Base-by-base conservation (phyloP, 2,329 filamentous ascomycete species). In the Xylaria polymorpha region DNA sequence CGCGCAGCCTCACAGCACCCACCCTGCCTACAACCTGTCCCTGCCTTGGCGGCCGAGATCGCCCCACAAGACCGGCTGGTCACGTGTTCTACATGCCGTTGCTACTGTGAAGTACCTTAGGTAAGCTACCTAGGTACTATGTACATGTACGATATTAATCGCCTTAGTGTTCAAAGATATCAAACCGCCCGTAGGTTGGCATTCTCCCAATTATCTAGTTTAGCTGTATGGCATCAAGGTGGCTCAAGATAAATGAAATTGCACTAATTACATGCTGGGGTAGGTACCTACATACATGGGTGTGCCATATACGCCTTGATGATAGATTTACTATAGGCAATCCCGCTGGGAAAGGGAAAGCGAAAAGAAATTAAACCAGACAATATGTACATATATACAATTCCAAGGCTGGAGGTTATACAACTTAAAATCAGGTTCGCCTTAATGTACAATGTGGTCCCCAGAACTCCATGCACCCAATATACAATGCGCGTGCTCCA, bases 1-100 rank as follows among this genome's bases (percentile, higher is more conserved):
- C 75, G 73, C 75, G 75, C 75, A 76, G 74, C 74, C 75, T 75
- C 66, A 70, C 46, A 50, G 57, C 64, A 58, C 69, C 59, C 53
- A 35, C 64, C 22, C 25, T 63, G 39, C 55, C 39, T 29, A 22
- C 1, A 8, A 8, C 46, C 22, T 15, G 25, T 61, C 32, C 56
- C 37, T 50, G 39, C 64, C 68, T 61, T 66, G 53, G 61, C 70
- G 35, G 39, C 70, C 55, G 61, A 37, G 37, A 25, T 10, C 32
- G 43, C 66, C 66, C 66, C 68, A 67, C 61, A 62, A 62, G 4
- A 9, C 35, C 2, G 37, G 6, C 32, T 48, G 29, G 61, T 59
- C 66, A 68, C 66, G 66, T 68, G 66, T 12, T 64, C 10, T 29
- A 9, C 22, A 6, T 39, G 9, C 18, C 22, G 25, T 29, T 29